These are phyloP conservation scores for Lepiota brunneoincarnata DNA, from an alignment of 768 basidiomycete species.

Conservation along the genomic window DNA sequence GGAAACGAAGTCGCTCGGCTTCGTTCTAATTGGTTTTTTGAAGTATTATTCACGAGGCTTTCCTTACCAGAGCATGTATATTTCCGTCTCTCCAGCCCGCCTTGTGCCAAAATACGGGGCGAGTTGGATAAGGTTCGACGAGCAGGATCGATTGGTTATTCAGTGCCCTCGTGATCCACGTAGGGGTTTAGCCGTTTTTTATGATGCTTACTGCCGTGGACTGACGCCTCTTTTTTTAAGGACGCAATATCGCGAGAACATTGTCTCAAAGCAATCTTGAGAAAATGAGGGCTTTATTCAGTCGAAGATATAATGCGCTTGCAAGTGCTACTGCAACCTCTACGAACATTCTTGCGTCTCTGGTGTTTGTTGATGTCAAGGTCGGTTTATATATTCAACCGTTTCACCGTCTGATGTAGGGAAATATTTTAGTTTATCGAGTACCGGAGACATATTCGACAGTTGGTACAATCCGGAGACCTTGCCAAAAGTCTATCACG, in stretches of 20 bases:
- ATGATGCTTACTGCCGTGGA: neutral
- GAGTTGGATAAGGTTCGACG: conserved; percentile 25
- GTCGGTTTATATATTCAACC: neutral
- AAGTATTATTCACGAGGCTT: conserved; percentile 56
- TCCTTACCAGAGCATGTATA: conserved; percentile 36
- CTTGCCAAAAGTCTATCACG: neutral
- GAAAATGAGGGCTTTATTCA: conserved; percentile 31
- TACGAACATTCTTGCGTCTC: conserved; percentile 20
- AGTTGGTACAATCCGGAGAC: neutral
- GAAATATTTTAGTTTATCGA: neutral
- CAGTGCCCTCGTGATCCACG: conserved; percentile 23
- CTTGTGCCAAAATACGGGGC: conserved; percentile 32
- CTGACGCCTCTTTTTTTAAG: neutral
- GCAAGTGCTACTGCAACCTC: conserved; percentile 17
- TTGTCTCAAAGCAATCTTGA: conserved; percentile 24
- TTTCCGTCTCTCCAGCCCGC: conserved; percentile 34
- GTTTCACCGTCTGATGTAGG: neutral
- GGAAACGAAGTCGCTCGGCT: conserved; percentile 51
- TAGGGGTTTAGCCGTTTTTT: neutral
- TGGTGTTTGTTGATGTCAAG: conserved; percentile 22
- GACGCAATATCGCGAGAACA: conserved; percentile 37
- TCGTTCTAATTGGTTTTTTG: conserved; percentile 62
- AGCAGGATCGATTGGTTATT: conserved; percentile 27
- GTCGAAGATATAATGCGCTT: conserved; percentile 25
- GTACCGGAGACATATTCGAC: neutral